These are phyloP conservation scores for Trichoderma polysporum DNA, from an alignment of 2,329 filamentous ascomycete genomes.

Conservation along the genomic window DNA sequence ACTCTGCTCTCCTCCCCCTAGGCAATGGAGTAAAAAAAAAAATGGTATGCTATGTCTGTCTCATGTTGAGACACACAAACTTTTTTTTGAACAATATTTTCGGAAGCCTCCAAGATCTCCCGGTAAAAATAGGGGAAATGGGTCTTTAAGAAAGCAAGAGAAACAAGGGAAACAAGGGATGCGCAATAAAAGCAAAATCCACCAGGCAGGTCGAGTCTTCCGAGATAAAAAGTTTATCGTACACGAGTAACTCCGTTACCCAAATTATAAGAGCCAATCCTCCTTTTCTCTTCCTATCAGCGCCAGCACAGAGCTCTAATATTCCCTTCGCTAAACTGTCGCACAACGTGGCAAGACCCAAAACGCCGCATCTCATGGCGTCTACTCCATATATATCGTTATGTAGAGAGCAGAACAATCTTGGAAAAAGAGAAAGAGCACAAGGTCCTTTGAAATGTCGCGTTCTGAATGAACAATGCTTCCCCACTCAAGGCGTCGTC, in stretches of 20 bases:
- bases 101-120: neutral
- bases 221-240: conserved; percentile 32
- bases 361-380: conserved; percentile 20
- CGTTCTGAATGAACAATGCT: neutral
- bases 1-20: neutral
- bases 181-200: conserved; percentile 4
- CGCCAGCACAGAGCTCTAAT: conserved; percentile 20
- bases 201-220: conserved; percentile 24
- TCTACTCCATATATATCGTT: conserved; percentile 12
- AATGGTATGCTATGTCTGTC: neutral
- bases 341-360: conserved; percentile 21
- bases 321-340: conserved; percentile 21
- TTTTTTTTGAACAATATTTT: neutral
- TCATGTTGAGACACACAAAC: neutral
- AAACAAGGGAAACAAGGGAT: conserved; percentile 13
- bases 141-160: neutral
- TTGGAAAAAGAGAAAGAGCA: neutral
- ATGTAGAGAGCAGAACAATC: conserved; percentile 12
- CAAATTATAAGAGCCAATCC: conserved; percentile 31
- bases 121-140: neutral
- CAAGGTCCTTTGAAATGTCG: neutral
- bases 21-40: neutral
- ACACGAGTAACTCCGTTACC: conserved; percentile 37
- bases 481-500: neutral
- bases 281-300: conserved; percentile 22